Evolutionary conservation across 352 stramenopile species (phyloP).

Genomic region (Globisporangium abappressorium): DNA sequence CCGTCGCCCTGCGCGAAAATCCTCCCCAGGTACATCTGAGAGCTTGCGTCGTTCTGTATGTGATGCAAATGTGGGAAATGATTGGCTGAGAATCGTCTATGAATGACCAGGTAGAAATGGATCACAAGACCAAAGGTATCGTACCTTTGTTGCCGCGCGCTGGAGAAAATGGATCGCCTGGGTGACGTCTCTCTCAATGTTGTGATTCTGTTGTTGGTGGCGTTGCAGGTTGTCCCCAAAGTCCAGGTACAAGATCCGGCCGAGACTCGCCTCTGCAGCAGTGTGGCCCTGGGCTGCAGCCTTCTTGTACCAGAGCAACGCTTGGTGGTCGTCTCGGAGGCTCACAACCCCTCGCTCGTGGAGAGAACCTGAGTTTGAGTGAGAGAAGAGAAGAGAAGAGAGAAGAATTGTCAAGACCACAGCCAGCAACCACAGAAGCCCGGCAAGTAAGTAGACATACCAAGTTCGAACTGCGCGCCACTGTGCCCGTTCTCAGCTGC

Average conservation of each 20-base stretch:
- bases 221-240: constrained; percentile 11
- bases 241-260: constrained; percentile 35
- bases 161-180: constrained; percentile 73
- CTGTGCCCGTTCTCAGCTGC: constrained; percentile 53
- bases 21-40: constrained; percentile 43
- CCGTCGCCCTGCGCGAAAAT: constrained; percentile 47
- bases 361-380: constrained; percentile 21
- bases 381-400: too few species aligned
- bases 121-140: neutral
- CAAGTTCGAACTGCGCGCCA: constrained; percentile 54
- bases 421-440: too few species aligned
- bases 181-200: constrained; percentile 27
- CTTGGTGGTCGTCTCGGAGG: constrained; percentile 21
- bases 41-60: constrained; percentile 34
- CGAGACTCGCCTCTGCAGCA: constrained; percentile 47
- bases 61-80: neutral
- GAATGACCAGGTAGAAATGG: neutral
- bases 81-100: neutral
- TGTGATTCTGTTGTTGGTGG: neutral
- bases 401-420: too few species aligned
- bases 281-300: constrained; percentile 50
- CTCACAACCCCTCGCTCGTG: constrained; percentile 33
- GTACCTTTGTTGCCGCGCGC: constrained; percentile 46
- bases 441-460: constrained; percentile 12
- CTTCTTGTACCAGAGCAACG: constrained; percentile 48